These are phyloP conservation scores for Apophysomyces trapeziformis DNA, from an alignment of 371 early-diverging fungal genomes.

Conservation along the genomic window DNA sequence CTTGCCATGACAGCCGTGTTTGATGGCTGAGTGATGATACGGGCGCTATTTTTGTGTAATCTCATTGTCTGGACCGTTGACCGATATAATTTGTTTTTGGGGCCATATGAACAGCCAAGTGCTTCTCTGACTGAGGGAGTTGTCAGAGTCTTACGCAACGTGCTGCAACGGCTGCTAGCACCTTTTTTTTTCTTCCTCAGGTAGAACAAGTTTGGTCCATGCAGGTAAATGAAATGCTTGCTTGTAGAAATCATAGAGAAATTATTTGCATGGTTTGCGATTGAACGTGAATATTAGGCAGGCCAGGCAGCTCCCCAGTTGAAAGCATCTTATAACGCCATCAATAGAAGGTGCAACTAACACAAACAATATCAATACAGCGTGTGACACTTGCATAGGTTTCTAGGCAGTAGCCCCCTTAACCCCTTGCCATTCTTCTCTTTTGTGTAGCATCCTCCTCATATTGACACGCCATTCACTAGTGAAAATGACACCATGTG, in stretches of 20 bases:
- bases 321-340: constrained; percentile 4
- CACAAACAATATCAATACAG: not conserved
- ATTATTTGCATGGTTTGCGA: not conserved
- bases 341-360: not conserved
- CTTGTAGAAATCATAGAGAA: not conserved
- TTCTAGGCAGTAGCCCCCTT: not conserved
- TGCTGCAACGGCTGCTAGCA: not conserved
- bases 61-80: not conserved
- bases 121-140: too few relatives aligned
- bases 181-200: not conserved
- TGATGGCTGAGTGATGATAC: not conserved
- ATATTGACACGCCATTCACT: not conserved
- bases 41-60: constrained; percentile 3
- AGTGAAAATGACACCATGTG: not conserved
- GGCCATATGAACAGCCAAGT: too few relatives aligned
- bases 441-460: constrained; percentile 3
- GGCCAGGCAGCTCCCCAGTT: not conserved
- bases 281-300: not conserved
- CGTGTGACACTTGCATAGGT: constrained; percentile 8
- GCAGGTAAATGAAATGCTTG: constrained; percentile 8
- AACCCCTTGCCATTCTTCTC: not conserved
- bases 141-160: too few relatives aligned
- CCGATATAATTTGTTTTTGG: not conserved
- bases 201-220: not conserved
- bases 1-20: constrained; percentile 5